These are phyloP conservation scores for Exophiala dermatitidis DNA, from an alignment of 2,329 filamentous ascomycete genomes.

Conservation along the genomic window DNA sequence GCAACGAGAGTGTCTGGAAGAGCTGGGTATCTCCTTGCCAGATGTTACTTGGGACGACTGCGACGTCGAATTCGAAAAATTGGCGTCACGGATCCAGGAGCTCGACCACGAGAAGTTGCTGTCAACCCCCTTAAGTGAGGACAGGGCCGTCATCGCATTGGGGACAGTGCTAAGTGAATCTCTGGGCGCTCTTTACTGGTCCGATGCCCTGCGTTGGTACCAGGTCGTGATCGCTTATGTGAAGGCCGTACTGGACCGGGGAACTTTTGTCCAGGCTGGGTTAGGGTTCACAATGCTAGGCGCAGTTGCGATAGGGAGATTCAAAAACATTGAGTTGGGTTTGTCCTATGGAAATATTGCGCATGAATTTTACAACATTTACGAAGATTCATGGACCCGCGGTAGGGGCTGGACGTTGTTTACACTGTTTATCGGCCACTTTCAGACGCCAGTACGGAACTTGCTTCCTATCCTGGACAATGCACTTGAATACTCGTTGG, in stretches of 20 bases:
- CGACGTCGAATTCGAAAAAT: constrained; percentile 63
- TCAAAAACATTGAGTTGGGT: constrained; percentile 51
- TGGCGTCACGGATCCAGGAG: constrained; percentile 53
- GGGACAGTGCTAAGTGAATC: constrained; percentile 53
- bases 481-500: constrained; percentile 51
- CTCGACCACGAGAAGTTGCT: constrained; percentile 44
- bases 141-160: constrained; percentile 39
- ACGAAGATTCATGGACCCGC: constrained; percentile 48
- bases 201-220: constrained; percentile 53
- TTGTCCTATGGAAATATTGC: constrained; percentile 48
- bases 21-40: constrained; percentile 61
- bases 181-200: constrained; percentile 54
- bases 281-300: constrained; percentile 54
- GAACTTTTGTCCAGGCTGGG: constrained; percentile 51
- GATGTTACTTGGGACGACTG: constrained; percentile 66
- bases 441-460: constrained; percentile 46
- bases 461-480: constrained; percentile 48
- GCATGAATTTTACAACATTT: constrained; percentile 46
- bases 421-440: constrained; percentile 56
- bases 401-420: constrained; percentile 52
- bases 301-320: constrained; percentile 50
- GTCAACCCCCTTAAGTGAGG: constrained; percentile 37
- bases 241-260: constrained; percentile 48
- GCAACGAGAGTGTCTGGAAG: constrained; percentile 62
- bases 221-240: constrained; percentile 53